Percentiles rank a stretch among this genome's conserved stretches.
Evolutionary conservation across 1,139 yeast genomes (phyloP).

Genomic region (Taphrina communis): DNA sequence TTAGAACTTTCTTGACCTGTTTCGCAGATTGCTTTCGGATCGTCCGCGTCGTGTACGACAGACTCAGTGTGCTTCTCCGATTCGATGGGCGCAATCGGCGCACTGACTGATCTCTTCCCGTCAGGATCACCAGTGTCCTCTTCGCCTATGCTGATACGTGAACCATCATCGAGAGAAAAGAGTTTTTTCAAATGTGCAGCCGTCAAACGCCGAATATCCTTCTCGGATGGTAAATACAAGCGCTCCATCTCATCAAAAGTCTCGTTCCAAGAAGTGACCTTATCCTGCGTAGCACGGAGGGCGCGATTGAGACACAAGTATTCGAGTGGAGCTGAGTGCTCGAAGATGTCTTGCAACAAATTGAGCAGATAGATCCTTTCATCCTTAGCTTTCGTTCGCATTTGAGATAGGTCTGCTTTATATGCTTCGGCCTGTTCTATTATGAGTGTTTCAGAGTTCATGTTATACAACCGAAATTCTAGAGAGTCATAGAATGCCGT

Average conservation of each 20-base stretch:
- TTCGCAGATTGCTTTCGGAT: background rate
- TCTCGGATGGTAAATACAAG: slow-evolving; percentile 83
- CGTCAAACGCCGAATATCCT: slow-evolving; percentile 88
- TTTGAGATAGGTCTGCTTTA: slow-evolving; percentile 61
- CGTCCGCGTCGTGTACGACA: background rate
- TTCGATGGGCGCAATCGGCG: slow-evolving; percentile 14
- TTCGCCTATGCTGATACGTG: slow-evolving; percentile 5
- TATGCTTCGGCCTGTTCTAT: slow-evolving; percentile 73
- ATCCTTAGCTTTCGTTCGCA: slow-evolving; percentile 60
- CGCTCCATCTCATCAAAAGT: slow-evolving; percentile 85
- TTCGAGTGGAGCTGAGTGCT: slow-evolving; percentile 64
- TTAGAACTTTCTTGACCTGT: background rate
- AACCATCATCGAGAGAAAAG: slow-evolving; percentile 57
- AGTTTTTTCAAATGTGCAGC: slow-evolving; percentile 83
- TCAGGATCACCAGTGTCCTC: slow-evolving; percentile 20
- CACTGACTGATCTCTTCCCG: slow-evolving; percentile 33
- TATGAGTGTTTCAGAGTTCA: slow-evolving; percentile 75
- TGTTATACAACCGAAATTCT: slow-evolving; percentile 71
- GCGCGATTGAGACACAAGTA: slow-evolving; percentile 73
- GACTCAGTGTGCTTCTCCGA: slow-evolving; percentile 5
- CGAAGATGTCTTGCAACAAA: slow-evolving; percentile 62
- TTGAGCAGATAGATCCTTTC: slow-evolving; percentile 60
- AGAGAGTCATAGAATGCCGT: slow-evolving; percentile 73
- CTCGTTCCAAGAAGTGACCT: slow-evolving; percentile 85
- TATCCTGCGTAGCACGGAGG: slow-evolving; percentile 73